phyloP scores from a whole-genome alignment of 73 alveolate species.

The Breviolum minutum region DNA sequence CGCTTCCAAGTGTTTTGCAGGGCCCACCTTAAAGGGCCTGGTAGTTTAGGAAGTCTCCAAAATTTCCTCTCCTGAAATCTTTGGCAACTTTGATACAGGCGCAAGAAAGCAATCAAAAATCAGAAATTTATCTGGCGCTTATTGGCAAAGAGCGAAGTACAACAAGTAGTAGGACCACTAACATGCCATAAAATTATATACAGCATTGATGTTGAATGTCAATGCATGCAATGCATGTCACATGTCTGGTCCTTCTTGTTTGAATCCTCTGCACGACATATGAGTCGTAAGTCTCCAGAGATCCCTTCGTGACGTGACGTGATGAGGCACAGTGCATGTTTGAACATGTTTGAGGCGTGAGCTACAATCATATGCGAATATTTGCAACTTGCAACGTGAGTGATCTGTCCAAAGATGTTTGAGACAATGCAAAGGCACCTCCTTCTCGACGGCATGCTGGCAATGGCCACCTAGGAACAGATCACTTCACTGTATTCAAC shows the following conservation, averaged over 20 bases:
- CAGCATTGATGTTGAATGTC: too few relatives aligned
- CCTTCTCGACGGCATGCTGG: slow-evolving; percentile 43
- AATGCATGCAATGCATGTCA: not conserved
- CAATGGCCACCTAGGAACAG: slow-evolving; percentile 1
- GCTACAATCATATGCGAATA: not conserved
- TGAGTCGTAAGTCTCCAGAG: not conserved
- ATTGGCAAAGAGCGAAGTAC: too few relatives aligned
- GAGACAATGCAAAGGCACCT: not conserved
- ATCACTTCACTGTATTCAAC: not conserved
- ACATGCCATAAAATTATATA: too few relatives aligned
- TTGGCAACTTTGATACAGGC: too few relatives aligned
- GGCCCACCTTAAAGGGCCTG: slow-evolving; percentile 19
- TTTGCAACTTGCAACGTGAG: not conserved
- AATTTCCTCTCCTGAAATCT: not conserved
- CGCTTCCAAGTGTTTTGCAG: too few relatives aligned
- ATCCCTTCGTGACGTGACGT: not conserved
- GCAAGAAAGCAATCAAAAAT: too few relatives aligned
- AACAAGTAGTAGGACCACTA: too few relatives aligned
- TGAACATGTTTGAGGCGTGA: too few relatives aligned
- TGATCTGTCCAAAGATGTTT: not conserved
- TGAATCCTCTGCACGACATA: not conserved
- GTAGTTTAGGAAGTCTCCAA: slow-evolving; percentile 13
- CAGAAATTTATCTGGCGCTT: too few relatives aligned
- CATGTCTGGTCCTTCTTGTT: not conserved
- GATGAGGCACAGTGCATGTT: too few relatives aligned